These are phyloP conservation scores for Colletotrichum tanaceti DNA, from an alignment of 2,329 filamentous ascomycete species.

Conservation along the genomic window DNA sequence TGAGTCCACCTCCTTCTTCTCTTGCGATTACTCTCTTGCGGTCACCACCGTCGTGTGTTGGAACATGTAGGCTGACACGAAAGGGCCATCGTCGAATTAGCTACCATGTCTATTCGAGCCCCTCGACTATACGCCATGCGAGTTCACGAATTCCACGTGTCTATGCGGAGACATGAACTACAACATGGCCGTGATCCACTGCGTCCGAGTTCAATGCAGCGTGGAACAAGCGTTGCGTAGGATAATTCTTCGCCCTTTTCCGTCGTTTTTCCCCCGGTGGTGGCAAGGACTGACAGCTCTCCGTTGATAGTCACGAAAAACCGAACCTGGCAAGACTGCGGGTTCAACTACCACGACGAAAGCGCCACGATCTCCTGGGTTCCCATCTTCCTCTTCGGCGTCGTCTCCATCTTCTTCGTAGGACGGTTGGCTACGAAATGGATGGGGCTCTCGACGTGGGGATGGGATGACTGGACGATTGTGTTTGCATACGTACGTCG, in stretches of 20 bases:
- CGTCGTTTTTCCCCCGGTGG: no score
- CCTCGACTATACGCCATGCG: constrained; percentile 31
- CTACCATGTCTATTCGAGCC: constrained; percentile 28
- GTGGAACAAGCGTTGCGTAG: constrained; percentile 32
- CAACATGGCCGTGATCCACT: constrained; percentile 35
- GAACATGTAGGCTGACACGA: background rate
- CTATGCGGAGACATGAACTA: constrained; percentile 33
- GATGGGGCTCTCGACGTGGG: constrained; percentile 24
- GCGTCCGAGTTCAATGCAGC: constrained; percentile 31
- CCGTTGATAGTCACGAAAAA: constrained; percentile 26
- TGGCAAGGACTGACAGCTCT: background rate
- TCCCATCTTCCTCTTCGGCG: background rate
- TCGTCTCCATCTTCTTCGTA: constrained; percentile 7
- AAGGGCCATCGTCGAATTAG: background rate
- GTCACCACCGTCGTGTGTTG: no score
- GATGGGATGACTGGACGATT: constrained; percentile 32
- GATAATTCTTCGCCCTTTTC: no score
- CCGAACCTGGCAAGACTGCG: constrained; percentile 27
- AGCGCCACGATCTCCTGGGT: constrained; percentile 10
- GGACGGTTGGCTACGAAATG: constrained; percentile 20
- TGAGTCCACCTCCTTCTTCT: background rate
- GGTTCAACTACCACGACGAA: constrained; percentile 25
- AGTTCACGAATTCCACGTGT: constrained; percentile 22
- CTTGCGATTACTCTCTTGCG: no score
- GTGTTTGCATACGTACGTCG: constrained; percentile 23